Percentiles rank a stretch among this genome's conserved stretches.
Evolutionary conservation across 805 yeast genomes (phyloP).

Genomic region (Candida railenensis): DNA sequence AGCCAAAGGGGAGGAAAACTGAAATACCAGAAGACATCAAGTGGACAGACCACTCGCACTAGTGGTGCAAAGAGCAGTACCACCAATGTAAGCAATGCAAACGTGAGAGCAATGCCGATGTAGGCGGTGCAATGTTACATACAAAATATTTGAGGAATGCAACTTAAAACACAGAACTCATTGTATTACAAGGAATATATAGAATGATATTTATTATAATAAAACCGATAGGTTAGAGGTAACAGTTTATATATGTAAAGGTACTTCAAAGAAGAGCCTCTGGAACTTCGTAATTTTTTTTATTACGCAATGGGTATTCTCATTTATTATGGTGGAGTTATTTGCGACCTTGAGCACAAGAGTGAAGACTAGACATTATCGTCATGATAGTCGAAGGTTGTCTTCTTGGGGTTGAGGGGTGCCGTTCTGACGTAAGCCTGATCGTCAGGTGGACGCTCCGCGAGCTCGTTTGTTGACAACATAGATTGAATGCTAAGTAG

Average conservation of each 20-base stretch:
- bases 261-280: no score
- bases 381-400: conserved; percentile 58
- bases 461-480: conserved; percentile 47
- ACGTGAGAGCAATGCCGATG: background rate
- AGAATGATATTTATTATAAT: no score
- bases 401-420: conserved; percentile 54
- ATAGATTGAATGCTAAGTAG: conserved; percentile 64
- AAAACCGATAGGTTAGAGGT: no score
- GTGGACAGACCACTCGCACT: background rate
- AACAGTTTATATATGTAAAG: no score
- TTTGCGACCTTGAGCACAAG: background rate
- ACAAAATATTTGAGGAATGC: no score
- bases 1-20: background rate
- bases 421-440: conserved; percentile 48
- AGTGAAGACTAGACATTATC: conserved; percentile 38
- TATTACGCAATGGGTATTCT: no score
- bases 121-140: no score
- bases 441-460: conserved; percentile 61
- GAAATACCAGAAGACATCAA: background rate
- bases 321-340: background rate
- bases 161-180: no score
- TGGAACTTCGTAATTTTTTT: no score
- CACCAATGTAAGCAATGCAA: no score
- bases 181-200: background rate
- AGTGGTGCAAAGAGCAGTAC: background rate